phyloP scores from a whole-genome alignment of 2,329 filamentous ascomycete species.

The Bimuria novae-zelandiae region DNA sequence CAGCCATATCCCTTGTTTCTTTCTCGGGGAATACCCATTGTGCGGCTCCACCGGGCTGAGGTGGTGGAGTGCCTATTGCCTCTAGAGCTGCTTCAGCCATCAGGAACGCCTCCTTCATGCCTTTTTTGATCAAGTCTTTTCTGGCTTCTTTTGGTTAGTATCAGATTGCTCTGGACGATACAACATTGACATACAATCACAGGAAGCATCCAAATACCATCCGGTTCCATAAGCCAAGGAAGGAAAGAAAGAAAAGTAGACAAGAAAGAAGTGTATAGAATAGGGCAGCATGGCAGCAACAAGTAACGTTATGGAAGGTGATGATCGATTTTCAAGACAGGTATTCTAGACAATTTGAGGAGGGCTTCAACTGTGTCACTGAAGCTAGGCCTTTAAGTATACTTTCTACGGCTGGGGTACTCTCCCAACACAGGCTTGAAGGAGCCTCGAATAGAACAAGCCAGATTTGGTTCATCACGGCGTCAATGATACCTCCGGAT shows the following conservation, averaged over 20 bases:
- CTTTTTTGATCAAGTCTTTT: background rate
- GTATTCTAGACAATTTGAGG: background rate
- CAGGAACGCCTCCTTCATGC: background rate
- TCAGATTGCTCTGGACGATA: background rate
- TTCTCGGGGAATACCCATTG: background rate
- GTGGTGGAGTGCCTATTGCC: background rate
- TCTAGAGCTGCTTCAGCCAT: background rate
- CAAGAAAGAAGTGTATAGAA: background rate
- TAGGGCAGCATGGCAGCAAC: background rate
- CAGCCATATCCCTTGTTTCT: background rate
- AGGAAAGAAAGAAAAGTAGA: background rate
- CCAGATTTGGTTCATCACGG: background rate
- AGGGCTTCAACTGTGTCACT: background rate
- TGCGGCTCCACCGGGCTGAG: background rate
- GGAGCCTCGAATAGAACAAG: background rate
- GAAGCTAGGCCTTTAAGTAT: background rate
- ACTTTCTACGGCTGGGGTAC: background rate
- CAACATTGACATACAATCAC: background rate
- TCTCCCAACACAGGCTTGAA: background rate
- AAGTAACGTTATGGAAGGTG: background rate
- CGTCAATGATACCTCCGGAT: background rate
- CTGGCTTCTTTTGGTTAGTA: background rate
- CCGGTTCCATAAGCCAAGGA: background rate
- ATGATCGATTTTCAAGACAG: background rate
- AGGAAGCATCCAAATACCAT: background rate